These are phyloP conservation scores for Seiridium unicorne DNA, from an alignment of 2,329 filamentous ascomycete genomes.

Conservation along the genomic window DNA sequence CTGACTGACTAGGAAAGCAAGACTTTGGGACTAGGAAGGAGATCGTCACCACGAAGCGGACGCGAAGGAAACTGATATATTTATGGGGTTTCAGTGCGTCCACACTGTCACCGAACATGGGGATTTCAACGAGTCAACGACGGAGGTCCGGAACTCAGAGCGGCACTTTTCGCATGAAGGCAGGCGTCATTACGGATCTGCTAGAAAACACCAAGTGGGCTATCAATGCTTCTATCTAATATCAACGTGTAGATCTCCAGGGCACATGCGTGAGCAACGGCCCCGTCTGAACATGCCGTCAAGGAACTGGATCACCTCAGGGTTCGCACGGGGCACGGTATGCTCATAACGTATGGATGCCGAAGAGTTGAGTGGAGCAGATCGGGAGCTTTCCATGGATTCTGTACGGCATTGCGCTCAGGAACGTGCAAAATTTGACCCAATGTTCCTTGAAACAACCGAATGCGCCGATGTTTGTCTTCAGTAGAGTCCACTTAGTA, in stretches of 20 bases:
- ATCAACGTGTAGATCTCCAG: neutral
- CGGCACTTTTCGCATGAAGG: neutral
- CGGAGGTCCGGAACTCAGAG: too few species aligned
- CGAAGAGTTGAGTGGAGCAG: neutral
- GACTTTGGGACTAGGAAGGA: neutral
- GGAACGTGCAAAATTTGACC: neutral
- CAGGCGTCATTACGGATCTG: slow-evolving; percentile 3
- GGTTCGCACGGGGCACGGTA: neutral
- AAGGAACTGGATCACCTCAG: neutral
- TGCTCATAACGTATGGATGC: neutral
- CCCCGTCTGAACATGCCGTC: neutral
- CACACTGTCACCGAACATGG: too few species aligned
- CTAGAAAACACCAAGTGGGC: neutral
- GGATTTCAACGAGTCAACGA: too few species aligned
- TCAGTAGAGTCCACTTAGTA: neutral
- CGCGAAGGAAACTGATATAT: neutral
- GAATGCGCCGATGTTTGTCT: neutral
- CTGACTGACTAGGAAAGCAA: neutral
- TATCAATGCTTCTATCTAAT: neutral
- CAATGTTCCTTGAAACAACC: neutral
- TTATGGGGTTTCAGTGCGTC: neutral
- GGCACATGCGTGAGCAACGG: neutral
- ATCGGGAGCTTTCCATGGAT: neutral
- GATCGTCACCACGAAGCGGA: neutral
- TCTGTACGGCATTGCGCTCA: neutral